Evolutionary conservation across 208 protist genomes (phyloP).

Genomic region (Leishmania martiniquensis): DNA sequence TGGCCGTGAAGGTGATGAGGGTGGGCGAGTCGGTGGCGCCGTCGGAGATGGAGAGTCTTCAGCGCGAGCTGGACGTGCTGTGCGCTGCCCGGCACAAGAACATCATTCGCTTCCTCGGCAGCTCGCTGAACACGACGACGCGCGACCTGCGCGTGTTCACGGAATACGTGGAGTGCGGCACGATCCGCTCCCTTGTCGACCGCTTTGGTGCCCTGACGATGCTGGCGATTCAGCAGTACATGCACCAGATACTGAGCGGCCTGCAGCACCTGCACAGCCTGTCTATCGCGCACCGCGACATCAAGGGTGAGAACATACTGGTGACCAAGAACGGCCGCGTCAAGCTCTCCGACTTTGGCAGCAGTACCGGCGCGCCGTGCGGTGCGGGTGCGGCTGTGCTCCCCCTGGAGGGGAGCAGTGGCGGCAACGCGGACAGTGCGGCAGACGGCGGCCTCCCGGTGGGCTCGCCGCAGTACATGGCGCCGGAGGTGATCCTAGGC

Average conservation of each 20-base stretch:
- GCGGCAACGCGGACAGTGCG: constrained; percentile 9
- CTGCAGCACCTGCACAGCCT: constrained; percentile 74
- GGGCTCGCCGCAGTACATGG: constrained; percentile 82
- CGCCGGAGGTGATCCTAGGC: constrained; percentile 76
- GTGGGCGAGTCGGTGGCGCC: constrained; percentile 37
- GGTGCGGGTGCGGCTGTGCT: constrained; percentile 2
- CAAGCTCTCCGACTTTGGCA: constrained; percentile 85
- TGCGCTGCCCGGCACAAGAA: constrained; percentile 64
- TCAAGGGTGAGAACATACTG: constrained; percentile 86
- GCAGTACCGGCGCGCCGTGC: constrained; percentile 42
- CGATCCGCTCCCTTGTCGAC: constrained; percentile 56
- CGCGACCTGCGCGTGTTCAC: constrained; percentile 68
- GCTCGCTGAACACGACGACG: constrained; percentile 35
- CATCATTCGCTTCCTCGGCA: constrained; percentile 78
- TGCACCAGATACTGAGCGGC: constrained; percentile 68
- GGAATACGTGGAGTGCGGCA: constrained; percentile 83
- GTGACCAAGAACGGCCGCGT: constrained; percentile 71
- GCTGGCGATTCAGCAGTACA: constrained; percentile 72
- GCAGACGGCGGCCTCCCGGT: constrained; percentile 26
- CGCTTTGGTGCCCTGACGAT: constrained; percentile 64
- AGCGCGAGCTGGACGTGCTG: constrained; percentile 72
- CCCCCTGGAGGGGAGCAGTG: not conserved
- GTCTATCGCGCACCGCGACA: constrained; percentile 79
- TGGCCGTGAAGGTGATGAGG: constrained; percentile 70
- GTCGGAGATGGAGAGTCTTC: constrained; percentile 41